phyloP scores from a whole-genome alignment of 1,284 basidiomycete species.

The Volvariella volvacea region DNA sequence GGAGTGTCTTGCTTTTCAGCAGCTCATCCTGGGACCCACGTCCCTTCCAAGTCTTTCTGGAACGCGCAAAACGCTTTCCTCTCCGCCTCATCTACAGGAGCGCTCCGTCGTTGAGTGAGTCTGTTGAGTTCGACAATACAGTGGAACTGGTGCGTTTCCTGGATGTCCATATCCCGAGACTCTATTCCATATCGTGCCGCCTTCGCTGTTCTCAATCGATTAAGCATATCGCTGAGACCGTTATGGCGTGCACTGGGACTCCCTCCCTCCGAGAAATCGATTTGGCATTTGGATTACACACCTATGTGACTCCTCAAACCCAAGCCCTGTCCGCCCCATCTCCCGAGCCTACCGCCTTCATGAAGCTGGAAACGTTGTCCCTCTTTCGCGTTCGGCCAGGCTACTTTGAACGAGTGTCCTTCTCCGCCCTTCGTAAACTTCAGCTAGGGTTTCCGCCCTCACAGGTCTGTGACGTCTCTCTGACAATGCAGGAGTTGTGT shows the following conservation, averaged over 20 bases:
- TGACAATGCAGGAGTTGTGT: conserved; percentile 20
- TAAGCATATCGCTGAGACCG: background rate
- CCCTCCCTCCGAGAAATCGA: background rate
- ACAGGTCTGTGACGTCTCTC: conserved; percentile 31
- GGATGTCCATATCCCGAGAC: background rate
- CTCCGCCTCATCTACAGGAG: background rate
- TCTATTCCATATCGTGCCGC: background rate
- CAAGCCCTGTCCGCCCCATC: too few species aligned
- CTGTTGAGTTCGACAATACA: too few species aligned
- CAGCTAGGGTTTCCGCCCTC: conserved; percentile 4
- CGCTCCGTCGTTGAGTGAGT: too few species aligned
- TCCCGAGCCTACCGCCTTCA: too few species aligned
- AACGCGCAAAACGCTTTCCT: background rate
- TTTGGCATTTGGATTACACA: background rate
- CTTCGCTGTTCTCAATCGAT: background rate
- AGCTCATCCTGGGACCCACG: conserved; percentile 16
- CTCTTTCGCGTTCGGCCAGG: too few species aligned
- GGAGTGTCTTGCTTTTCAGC: conserved; percentile 28
- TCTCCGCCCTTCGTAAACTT: too few species aligned
- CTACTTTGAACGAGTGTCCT: too few species aligned
- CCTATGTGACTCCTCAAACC: too few species aligned
- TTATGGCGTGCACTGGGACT: background rate
- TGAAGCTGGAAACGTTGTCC: too few species aligned
- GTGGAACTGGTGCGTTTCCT: background rate
- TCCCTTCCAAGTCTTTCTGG: conserved; percentile 14